Percentiles rank a stretch among this genome's conserved stretches.
These are phyloP conservation scores for Aphanocladium album DNA, from an alignment of 2,329 filamentous ascomycete genomes.

Conservation along the genomic window DNA sequence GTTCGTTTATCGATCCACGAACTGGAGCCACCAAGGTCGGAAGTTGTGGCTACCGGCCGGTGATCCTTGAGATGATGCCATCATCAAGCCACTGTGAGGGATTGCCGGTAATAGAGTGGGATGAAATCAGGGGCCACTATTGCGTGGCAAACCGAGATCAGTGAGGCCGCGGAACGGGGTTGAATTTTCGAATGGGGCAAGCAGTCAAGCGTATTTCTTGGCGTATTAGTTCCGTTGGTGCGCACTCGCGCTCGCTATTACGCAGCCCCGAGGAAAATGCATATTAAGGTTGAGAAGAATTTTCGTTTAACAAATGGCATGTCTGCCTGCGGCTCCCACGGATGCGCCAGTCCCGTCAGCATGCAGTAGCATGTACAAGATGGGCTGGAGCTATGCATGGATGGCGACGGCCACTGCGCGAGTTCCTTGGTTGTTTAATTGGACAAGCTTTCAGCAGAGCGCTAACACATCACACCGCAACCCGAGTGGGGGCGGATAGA, in stretches of 20 bases:
- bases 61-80: not conserved
- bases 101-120: not conserved
- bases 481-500: not conserved
- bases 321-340: not conserved
- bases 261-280: not conserved
- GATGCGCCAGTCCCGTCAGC: not conserved
- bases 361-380: not conserved
- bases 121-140: not conserved
- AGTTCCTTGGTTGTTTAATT: not conserved
- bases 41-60: not conserved
- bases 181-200: not conserved
- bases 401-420: too few relatives aligned
- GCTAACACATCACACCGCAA: not conserved
- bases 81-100: not conserved
- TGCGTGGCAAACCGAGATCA: not conserved
- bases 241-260: not conserved
- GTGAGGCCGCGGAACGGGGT: not conserved
- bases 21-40: not conserved
- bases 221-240: not conserved
- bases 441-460: not conserved
- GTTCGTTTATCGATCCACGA: not conserved
- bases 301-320: not conserved
- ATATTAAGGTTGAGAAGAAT: not conserved
- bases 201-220: not conserved
- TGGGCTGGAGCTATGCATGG: not conserved